phyloP scores from a whole-genome alignment of 768 basidiomycete genomes.

The Xerocomellus amylosporus region DNA sequence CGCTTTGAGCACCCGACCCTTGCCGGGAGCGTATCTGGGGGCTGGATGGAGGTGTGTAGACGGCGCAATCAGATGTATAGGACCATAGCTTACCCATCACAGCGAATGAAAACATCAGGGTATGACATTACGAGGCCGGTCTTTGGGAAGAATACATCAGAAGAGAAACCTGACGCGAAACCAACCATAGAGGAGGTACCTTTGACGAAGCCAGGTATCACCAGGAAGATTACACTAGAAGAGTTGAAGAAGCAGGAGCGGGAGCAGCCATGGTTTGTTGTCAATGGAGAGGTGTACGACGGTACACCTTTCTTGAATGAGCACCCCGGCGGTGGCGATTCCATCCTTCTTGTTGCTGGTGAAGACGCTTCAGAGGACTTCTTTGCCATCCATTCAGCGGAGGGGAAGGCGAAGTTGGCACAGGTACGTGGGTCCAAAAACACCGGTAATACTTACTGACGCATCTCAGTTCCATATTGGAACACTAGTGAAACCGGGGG shows the following conservation, averaged over 20 bases:
- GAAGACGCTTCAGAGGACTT: constrained; percentile 65
- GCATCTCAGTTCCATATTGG: constrained; percentile 45
- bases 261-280: constrained; percentile 48
- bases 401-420: constrained; percentile 44
- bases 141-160: constrained; percentile 25
- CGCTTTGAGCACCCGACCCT: constrained; percentile 60
- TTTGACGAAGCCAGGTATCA: constrained; percentile 47
- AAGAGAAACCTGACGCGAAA: not conserved
- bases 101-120: constrained; percentile 47
- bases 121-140: constrained; percentile 42
- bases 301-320: constrained; percentile 48
- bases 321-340: constrained; percentile 58
- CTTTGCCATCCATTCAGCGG: constrained; percentile 57
- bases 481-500: constrained; percentile 33
- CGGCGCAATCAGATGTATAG: not conserved
- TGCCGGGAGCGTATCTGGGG: constrained; percentile 44
- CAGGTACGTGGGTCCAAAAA: constrained; percentile 28
- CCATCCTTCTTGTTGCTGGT: constrained; percentile 54
- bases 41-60: constrained; percentile 55
- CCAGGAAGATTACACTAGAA: constrained; percentile 41
- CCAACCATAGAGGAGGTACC: constrained; percentile 22
- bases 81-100: not conserved
- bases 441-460: constrained; percentile 6
- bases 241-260: constrained; percentile 42
- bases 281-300: constrained; percentile 56